Conservation (phyloP, 306 rosid species). For the Castanospermum australe region DNA sequence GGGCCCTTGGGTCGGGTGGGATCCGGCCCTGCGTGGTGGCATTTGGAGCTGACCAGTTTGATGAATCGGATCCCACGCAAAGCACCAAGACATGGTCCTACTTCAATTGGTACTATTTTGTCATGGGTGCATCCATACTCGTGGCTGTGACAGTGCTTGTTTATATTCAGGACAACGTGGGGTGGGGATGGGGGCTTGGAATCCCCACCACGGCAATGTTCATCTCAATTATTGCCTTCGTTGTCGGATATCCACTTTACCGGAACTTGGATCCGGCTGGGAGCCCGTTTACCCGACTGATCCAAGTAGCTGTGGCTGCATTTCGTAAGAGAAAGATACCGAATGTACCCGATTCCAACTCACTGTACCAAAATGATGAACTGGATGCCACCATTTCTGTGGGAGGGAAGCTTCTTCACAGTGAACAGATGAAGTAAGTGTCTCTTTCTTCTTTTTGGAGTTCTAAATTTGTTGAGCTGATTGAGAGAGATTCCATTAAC, state of each 20-base stretch:
- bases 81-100: slow-evolving; percentile 72
- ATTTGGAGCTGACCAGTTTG: slow-evolving; percentile 94
- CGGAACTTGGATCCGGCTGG: slow-evolving; percentile 75
- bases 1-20: slow-evolving; percentile 88
- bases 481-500: too few species aligned
- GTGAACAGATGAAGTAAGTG: slow-evolving; percentile 63
- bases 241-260: slow-evolving; percentile 79
- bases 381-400: slow-evolving; percentile 65
- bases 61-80: slow-evolving; percentile 67
- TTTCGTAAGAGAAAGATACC: slow-evolving; percentile 59
- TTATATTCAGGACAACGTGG: slow-evolving; percentile 83
- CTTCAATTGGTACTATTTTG: slow-evolving; percentile 95
- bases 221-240: slow-evolving; percentile 58
- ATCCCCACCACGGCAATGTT: slow-evolving; percentile 82
- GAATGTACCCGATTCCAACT: slow-evolving; percentile 4
- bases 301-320: slow-evolving; percentile 73
- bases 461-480: not conserved
- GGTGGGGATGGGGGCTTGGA: slow-evolving; percentile 95
- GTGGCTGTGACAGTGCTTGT: slow-evolving; percentile 90
- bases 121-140: slow-evolving; percentile 76
- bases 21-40: slow-evolving; percentile 97
- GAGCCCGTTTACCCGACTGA: slow-evolving; percentile 90
- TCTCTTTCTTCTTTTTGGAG: not conserved
- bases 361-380: slow-evolving; percentile 65
- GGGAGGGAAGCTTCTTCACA: slow-evolving; percentile 68